Evolutionary conservation across 2,329 filamentous ascomycete species (phyloP).

Genomic region (Rutstroemia sp.): DNA sequence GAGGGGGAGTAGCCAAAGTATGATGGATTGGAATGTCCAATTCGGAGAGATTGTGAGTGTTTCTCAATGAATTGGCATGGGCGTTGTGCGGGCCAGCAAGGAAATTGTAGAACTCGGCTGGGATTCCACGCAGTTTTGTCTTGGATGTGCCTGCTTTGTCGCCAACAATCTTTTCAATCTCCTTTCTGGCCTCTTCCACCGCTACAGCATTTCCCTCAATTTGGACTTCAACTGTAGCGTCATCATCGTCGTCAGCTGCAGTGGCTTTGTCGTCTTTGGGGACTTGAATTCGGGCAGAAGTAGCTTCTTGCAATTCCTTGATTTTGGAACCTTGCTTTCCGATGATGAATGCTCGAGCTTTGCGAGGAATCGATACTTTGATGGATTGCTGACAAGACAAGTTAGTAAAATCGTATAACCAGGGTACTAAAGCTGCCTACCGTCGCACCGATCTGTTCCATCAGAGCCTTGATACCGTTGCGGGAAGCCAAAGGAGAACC

Average conservation of each 20-base stretch:
- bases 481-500: slow-evolving; percentile 63
- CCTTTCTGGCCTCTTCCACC: slow-evolving; percentile 72
- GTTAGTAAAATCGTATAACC: slow-evolving; percentile 12
- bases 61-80: slow-evolving; percentile 59
- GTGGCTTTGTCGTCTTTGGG: slow-evolving; percentile 66
- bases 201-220: slow-evolving; percentile 90
- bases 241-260: slow-evolving; percentile 61
- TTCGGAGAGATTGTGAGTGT: slow-evolving; percentile 63
- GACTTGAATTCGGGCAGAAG: slow-evolving; percentile 83
- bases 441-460: slow-evolving; percentile 80
- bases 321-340: slow-evolving; percentile 86
- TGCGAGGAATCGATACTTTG: slow-evolving; percentile 74
- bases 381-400: slow-evolving; percentile 47
- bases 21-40: slow-evolving; percentile 79
- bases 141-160: slow-evolving; percentile 79
- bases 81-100: slow-evolving; percentile 73
- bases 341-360: slow-evolving; percentile 83
- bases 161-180: slow-evolving; percentile 80
- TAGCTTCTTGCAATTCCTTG: slow-evolving; percentile 81
- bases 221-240: slow-evolving; percentile 74
- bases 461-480: slow-evolving; percentile 79
- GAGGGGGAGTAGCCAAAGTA: slow-evolving; percentile 55
- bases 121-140: slow-evolving; percentile 74
- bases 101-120: slow-evolving; percentile 92
- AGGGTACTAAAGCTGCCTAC: slow-evolving; percentile 39